Base-by-base conservation (phyloP, 768 basidiomycete genomes). In the Chalciporus pseudorubinellus region DNA sequence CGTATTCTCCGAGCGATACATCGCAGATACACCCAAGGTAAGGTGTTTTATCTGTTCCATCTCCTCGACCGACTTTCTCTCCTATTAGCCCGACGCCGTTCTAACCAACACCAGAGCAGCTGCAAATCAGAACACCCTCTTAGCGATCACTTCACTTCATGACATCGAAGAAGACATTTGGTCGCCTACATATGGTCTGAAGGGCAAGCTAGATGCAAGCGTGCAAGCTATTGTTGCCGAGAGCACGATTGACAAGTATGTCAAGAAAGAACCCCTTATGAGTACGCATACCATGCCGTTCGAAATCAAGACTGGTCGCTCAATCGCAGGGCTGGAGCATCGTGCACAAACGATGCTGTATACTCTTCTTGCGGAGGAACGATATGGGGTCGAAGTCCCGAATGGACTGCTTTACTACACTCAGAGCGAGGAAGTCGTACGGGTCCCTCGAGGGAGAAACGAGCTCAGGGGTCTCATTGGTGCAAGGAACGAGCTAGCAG, bases 311-410 rank as follows among this genome's bases (percentile, higher is more conserved):
- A 99, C 97, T 0, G 97, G 97, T 2, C 79, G 88, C 26, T 72
- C 86, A 0, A 73, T 80, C 8, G 86, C 83, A 0, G 79, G 81
- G 2, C 84, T 94, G 82, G 93, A 95, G 58, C 95, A 98, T 68
- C 87, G 97, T 33, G 97, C 97, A 0, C 97, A 99, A 70, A 99
- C 97, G 1, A 94, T 98, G 86, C 72, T 99, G 4, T 99, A 99
- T 67, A 95, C 93, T 1, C 74, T 98, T 5, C 77, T 99, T 1
- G 83, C 93, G 59, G 81, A 83, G 34, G 95, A 98, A 65, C 81
- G 95, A n/a, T 98, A 98, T 61, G 91, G 85, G 6, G 79, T 81
- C 6, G 80, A 87, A 19, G 83, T 97, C 9, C 78, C 83, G 1
- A 82, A 85, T 7, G 97, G 97, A 13, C 72, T 99, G 40, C 76